These are phyloP conservation scores for Pseudozyma pruni DNA, from an alignment of 1,284 basidiomycete genomes.

Conservation along the genomic window DNA sequence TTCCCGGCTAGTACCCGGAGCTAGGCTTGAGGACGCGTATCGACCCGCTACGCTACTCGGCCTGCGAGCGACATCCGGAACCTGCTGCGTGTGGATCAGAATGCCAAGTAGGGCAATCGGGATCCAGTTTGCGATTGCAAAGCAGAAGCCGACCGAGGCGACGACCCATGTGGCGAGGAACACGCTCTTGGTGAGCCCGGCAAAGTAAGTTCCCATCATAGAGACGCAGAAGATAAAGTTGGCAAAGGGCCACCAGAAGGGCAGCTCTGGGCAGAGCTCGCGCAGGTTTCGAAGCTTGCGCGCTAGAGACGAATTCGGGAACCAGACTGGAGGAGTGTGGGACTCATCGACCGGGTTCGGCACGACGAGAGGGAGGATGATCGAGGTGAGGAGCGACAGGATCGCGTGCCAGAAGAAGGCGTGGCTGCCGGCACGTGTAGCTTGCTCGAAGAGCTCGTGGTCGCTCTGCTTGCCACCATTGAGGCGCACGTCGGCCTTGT, in stretches of 20 bases:
- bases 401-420: conserved; percentile 83
- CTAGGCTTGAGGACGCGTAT: neutral
- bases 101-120: conserved; percentile 69
- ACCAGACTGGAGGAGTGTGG: conserved; percentile 9
- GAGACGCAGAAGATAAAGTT: conserved; percentile 51
- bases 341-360: conserved; percentile 38
- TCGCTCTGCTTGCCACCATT: conserved; percentile 37
- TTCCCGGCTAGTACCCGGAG: conserved; percentile 6
- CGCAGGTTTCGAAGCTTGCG: conserved; percentile 18
- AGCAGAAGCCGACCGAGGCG: conserved; percentile 70
- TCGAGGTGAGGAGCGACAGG: conserved; percentile 77
- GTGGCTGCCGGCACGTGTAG: conserved; percentile 82
- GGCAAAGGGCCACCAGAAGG: conserved; percentile 57
- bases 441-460: conserved; percentile 70
- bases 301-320: conserved; percentile 10
- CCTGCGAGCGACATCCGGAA: conserved; percentile 1
- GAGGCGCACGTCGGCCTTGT: conserved; percentile 40
- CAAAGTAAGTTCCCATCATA: conserved; percentile 55
- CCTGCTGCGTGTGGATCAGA: conserved; percentile 44
- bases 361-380: conserved; percentile 80
- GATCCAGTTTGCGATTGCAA: conserved; percentile 71
- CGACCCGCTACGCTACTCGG: conserved; percentile 1
- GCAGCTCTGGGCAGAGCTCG: conserved; percentile 36
- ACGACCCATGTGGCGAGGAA: conserved; percentile 70
- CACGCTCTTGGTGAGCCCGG: conserved; percentile 57